Conservation (phyloP, 2,329 filamentous ascomycete species). For the Geosmithia flava region DNA sequence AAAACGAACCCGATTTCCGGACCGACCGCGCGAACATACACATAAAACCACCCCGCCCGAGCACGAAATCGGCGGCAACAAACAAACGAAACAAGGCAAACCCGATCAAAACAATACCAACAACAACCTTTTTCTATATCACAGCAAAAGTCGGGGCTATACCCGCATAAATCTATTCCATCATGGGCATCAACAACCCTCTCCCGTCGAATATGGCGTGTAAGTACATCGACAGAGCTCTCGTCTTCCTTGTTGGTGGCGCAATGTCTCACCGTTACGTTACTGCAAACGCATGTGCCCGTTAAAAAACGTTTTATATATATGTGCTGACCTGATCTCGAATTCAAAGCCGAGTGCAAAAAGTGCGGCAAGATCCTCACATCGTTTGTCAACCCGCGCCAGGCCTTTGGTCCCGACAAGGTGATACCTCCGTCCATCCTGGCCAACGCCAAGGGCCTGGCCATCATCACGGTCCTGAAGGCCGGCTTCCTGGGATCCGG, state of each 20-base stretch:
- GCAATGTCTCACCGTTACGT: background rate
- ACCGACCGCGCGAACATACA: no score
- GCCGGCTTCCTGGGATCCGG: conserved; percentile 76
- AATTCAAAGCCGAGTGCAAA: conserved; percentile 72
- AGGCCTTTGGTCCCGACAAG: conserved; percentile 92
- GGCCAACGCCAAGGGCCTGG: conserved; percentile 82
- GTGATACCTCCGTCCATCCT: conserved; percentile 88
- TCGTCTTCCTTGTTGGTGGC: background rate
- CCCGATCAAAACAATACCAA: no score
- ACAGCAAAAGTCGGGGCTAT: no score
- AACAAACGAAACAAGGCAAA: no score
- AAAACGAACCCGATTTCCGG: no score
- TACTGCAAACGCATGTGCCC: background rate
- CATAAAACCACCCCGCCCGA: no score
- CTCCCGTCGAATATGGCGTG: conserved; percentile 56
- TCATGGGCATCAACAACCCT: conserved; percentile 55
- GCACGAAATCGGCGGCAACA: no score
- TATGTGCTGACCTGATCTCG: conserved; percentile 2
- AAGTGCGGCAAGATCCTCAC: conserved; percentile 94
- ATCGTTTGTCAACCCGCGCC: conserved; percentile 87
- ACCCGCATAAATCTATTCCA: conserved; percentile 5
- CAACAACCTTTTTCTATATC: no score
- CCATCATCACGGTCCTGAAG: conserved; percentile 77
- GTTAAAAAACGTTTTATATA: background rate
- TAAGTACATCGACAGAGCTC: conserved; percentile 31